A percentile compares a stretch with the other conserved stretches of the same genome.
Conservation (phyloP, 192 early-diverging fungal genomes). For the Linnemannia hyalina region DNA sequence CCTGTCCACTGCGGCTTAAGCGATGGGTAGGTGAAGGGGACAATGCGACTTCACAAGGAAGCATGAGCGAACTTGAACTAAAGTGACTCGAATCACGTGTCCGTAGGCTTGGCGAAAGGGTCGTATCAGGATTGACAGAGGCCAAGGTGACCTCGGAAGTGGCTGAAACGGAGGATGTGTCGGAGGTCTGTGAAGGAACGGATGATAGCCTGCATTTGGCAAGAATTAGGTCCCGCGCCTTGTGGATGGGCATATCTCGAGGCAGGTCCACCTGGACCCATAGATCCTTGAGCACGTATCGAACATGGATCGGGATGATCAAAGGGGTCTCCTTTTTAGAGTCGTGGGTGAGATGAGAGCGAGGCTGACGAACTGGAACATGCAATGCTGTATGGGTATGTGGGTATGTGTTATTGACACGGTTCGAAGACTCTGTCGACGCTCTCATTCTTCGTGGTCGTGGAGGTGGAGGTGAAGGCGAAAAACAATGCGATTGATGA, state of each 20-base stretch:
- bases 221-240: constrained; percentile 36
- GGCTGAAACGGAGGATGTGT: not conserved
- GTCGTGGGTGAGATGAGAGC: not conserved
- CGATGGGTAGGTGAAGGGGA: not conserved
- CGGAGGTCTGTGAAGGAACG: constrained; percentile 9
- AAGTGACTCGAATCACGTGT: not conserved
- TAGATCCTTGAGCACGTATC: constrained; percentile 45
- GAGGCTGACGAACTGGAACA: not conserved
- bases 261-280: constrained; percentile 49
- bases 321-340: constrained; percentile 12
- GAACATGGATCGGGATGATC: constrained; percentile 41
- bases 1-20: not conserved
- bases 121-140: not conserved
- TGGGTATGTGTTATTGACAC: not conserved
- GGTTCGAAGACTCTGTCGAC: not conserved
- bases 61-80: not conserved
- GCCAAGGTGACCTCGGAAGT: not conserved
- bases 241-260: constrained; percentile 36
- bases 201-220: constrained; percentile 33
- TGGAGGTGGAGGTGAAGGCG: not conserved
- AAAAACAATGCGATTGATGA: not conserved
- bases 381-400: not conserved
- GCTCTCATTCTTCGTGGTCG: not conserved
- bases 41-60: not conserved
- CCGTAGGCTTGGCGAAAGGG: not conserved